These are phyloP conservation scores for Aegilops longissima DNA, from an alignment of 176 grass and related monocot species.

Conservation along the genomic window DNA sequence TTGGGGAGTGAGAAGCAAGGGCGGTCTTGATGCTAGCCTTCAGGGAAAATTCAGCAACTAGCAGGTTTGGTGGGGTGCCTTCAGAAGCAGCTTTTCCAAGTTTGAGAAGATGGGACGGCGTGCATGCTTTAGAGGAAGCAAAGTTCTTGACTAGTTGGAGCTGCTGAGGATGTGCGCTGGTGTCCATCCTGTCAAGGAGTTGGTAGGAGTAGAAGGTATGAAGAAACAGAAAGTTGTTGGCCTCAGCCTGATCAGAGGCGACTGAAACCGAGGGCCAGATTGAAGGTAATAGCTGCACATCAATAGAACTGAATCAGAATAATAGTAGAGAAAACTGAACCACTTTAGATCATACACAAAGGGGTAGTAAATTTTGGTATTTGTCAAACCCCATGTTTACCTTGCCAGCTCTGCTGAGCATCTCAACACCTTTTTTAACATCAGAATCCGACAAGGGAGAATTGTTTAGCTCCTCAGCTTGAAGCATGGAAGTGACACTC, in stretches of 20 bases:
- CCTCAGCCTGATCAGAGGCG: conserved; percentile 43
- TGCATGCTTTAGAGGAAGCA: conserved; percentile 67
- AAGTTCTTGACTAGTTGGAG: conserved; percentile 79
- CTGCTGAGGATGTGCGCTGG: conserved; percentile 46
- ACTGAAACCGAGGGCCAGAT: conserved; percentile 41
- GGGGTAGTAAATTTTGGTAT: conserved; percentile 16
- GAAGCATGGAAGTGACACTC: conserved; percentile 63
- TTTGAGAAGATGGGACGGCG: conserved; percentile 56
- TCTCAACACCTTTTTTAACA: conserved; percentile 76
- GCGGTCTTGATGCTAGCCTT: conserved; percentile 56
- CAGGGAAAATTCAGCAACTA: conserved; percentile 69
- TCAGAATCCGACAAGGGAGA: conserved; percentile 57
- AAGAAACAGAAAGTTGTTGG: conserved; percentile 47
- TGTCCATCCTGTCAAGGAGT: conserved; percentile 58
- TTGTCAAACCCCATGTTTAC: conserved; percentile 47
- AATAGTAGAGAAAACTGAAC: conserved; percentile 26
- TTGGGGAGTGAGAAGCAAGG: conserved; percentile 65
- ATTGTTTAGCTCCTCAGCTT: conserved; percentile 57
- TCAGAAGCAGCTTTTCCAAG: conserved; percentile 55
- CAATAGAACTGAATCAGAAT: conserved; percentile 36
- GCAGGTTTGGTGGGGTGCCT: conserved; percentile 56
- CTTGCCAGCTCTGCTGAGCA: conserved; percentile 86
- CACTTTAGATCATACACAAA: background rate
- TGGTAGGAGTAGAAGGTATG: conserved; percentile 67
- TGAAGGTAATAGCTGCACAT: conserved; percentile 50